Conservation (phyloP, 192 early-diverging fungal species). For the Obelidium mucronatum region DNA sequence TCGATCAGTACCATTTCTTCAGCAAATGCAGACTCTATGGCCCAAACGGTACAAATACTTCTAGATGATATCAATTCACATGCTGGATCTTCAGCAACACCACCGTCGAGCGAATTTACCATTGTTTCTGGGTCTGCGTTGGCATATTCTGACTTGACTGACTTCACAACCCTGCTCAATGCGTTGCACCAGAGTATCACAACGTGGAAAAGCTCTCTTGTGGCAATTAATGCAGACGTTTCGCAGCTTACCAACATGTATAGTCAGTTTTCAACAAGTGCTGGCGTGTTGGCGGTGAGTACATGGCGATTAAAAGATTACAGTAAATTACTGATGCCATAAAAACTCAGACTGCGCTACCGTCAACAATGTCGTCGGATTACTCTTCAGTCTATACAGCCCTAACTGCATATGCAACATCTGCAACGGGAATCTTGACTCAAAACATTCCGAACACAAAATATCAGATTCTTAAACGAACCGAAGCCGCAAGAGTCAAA, state of each 20-base stretch:
- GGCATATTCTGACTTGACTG: not conserved
- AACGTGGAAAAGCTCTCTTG: not conserved
- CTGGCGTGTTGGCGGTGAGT: not conserved
- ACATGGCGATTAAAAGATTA: not conserved
- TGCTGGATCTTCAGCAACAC: not conserved
- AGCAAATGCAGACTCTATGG: not conserved
- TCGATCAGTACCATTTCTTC: not conserved
- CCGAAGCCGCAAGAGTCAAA: not conserved
- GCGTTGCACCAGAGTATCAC: not conserved
- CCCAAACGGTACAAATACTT: not conserved
- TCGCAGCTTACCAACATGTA: not conserved
- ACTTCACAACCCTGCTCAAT: not conserved
- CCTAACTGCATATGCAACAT: not conserved
- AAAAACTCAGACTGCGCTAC: not conserved
- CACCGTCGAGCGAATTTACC: not conserved
- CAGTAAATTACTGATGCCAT: not conserved
- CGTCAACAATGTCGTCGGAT: not conserved
- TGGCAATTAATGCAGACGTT: not conserved
- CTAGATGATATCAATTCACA: not conserved
- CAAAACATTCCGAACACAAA: not conserved
- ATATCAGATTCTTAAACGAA: not conserved
- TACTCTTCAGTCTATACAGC: not conserved
- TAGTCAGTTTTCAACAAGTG: not conserved
- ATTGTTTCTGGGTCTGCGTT: not conserved
- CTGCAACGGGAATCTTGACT: not conserved